These are phyloP conservation scores for Saitozyma podzolica DNA, from an alignment of 768 basidiomycete genomes.

Conservation along the genomic window DNA sequence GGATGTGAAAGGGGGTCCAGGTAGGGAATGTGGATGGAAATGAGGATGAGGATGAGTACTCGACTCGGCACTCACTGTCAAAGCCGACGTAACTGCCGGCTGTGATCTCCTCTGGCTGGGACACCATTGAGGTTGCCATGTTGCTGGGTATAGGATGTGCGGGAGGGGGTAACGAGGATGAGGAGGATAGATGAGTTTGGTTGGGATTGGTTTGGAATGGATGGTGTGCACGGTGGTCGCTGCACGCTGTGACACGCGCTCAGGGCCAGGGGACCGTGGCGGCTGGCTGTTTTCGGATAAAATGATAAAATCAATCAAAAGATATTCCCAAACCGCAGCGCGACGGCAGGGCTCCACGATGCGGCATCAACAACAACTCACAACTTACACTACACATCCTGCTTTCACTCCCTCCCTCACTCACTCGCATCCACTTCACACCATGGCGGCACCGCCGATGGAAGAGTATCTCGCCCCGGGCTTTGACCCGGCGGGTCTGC, in stretches of 20 bases:
- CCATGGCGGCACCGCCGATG: constrained; percentile 31
- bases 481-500: constrained; percentile 40
- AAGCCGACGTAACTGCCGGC: constrained; percentile 95
- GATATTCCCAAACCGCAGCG: no score
- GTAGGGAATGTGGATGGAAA: no score
- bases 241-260: background rate
- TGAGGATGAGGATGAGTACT: no score
- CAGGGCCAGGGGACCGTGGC: background rate
- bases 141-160: no score
- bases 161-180: background rate
- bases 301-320: background rate
- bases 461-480: constrained; percentile 38
- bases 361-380: constrained; percentile 2
- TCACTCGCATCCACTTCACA: background rate
- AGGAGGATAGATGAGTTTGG: background rate
- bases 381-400: background rate
- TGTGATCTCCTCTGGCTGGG: constrained; percentile 68
- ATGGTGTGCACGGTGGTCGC: background rate
- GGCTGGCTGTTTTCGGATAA: constrained; percentile 1
- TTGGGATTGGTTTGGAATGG: constrained; percentile 4
- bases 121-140: constrained; percentile 58
- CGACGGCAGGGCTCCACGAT: no score
- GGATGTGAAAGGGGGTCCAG: no score
- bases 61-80: constrained; percentile 60
- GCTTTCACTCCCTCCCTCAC: background rate